Conservation (phyloP, 768 basidiomycete species). For the Tephrocybe sp. region DNA sequence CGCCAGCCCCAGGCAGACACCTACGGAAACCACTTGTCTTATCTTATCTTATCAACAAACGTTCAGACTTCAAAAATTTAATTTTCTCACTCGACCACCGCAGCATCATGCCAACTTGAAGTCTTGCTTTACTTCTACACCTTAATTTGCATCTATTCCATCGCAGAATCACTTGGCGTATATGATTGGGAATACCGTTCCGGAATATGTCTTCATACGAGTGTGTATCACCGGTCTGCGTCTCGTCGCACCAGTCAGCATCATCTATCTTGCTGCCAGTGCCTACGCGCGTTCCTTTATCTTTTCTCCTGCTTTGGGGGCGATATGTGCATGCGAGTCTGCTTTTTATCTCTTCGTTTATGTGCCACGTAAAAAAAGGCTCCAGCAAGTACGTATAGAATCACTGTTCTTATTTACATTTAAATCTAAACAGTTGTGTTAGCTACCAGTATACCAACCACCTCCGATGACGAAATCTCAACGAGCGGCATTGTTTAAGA, state of each 20-base stretch:
- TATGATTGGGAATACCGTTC: conserved; percentile 50
- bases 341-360: conserved; percentile 51
- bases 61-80: too few relatives aligned
- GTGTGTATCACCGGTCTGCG: conserved; percentile 44
- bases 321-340: conserved; percentile 42
- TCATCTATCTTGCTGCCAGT: conserved; percentile 33
- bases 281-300: conserved; percentile 25
- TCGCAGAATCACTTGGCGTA: too few relatives aligned
- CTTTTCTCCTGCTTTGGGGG: conserved; percentile 26
- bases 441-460: conserved; percentile 35
- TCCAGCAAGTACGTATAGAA: conserved; percentile 57
- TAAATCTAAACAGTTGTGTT: too few relatives aligned
- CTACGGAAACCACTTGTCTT: too few relatives aligned
- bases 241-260: conserved; percentile 50
- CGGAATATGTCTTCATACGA: conserved; percentile 57
- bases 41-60: too few relatives aligned
- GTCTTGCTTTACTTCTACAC: too few relatives aligned
- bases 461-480: conserved; percentile 39
- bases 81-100: too few relatives aligned
- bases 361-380: conserved; percentile 39
- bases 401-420: too few relatives aligned
- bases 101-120: too few relatives aligned
- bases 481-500: conserved; percentile 48
- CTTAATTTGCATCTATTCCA: too few relatives aligned
- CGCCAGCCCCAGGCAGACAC: too few relatives aligned